phyloP scores from a whole-genome alignment of 176 grass and related monocot genomes.

The Lolium perenne region DNA sequence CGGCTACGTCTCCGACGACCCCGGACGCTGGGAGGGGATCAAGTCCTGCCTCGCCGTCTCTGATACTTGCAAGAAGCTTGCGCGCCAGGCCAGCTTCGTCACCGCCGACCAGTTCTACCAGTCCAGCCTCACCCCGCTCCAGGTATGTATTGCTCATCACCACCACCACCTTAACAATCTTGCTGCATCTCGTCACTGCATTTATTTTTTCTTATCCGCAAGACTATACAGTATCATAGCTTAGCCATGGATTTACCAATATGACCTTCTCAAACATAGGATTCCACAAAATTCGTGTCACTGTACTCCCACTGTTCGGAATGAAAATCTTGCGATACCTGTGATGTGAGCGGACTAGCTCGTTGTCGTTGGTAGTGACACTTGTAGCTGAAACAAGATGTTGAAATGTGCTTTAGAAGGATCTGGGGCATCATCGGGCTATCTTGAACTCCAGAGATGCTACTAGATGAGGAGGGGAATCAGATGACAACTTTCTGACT shows the following conservation, averaged over 20 bases:
- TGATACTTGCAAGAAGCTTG: constrained; percentile 74
- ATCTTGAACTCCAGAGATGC: constrained; percentile 16
- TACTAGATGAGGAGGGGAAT: constrained; percentile 33
- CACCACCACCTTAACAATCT: neutral
- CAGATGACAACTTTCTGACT: constrained; percentile 3
- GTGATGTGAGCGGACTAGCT: neutral
- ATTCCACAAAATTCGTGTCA: constrained; percentile 7
- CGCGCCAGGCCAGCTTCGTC: constrained; percentile 31
- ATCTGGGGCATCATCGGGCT: neutral
- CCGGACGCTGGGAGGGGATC: constrained; percentile 60
- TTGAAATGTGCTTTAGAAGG: constrained; percentile 1
- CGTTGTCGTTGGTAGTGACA: neutral
- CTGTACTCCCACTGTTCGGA: neutral
- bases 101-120: constrained; percentile 70
- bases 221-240: neutral
- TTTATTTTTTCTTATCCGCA: neutral
- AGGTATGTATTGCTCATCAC: constrained; percentile 26
- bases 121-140: constrained; percentile 70
- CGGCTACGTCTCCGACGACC: constrained; percentile 66
- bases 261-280: neutral
- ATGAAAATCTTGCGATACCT: neutral
- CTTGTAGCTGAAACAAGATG: neutral
- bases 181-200: neutral
- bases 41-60: constrained; percentile 72
- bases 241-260: neutral